Percentiles rank a stretch among this genome's conserved stretches.
These are phyloP conservation scores for Paspalum notatum DNA, from an alignment of 176 grass and related monocot species.

Conservation along the genomic window DNA sequence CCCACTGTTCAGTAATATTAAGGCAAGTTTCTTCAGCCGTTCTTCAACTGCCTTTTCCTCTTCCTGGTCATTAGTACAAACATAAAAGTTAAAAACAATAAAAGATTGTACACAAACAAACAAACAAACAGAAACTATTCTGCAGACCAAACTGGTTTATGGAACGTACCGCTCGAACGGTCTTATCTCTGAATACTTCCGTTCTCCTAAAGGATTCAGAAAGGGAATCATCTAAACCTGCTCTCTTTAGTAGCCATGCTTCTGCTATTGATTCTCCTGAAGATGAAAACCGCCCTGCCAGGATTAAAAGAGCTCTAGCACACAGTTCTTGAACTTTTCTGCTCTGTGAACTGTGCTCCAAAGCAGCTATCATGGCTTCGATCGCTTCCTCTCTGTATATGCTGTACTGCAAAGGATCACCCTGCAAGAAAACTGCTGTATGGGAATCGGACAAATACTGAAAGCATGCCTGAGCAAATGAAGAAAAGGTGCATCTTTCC, in stretches of 20 bases:
- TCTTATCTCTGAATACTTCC: conserved; percentile 71
- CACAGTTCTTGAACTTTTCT: conserved; percentile 84
- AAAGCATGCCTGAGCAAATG: conserved; percentile 1
- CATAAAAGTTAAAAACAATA: neutral
- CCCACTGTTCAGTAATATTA: conserved; percentile 67
- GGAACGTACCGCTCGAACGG: conserved; percentile 55
- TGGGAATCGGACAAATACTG: conserved; percentile 28
- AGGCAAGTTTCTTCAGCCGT: conserved; percentile 67
- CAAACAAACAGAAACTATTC: no score
- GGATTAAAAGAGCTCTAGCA: conserved; percentile 73
- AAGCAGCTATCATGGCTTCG: conserved; percentile 64
- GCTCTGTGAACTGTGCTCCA: conserved; percentile 68
- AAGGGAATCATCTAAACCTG: conserved; percentile 74
- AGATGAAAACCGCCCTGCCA: conserved; percentile 79
- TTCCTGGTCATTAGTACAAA: conserved; percentile 57
- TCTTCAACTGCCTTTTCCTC: conserved; percentile 85
- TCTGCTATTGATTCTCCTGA: conserved; percentile 77
- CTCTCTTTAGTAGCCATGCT: conserved; percentile 80
- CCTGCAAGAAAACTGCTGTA: conserved; percentile 65
- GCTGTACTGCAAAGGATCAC: conserved; percentile 90
- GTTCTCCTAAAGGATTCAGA: conserved; percentile 82
- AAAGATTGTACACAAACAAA: neutral
- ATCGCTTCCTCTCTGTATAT: conserved; percentile 85
- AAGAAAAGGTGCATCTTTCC: conserved; percentile 25
- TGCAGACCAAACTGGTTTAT: conserved; percentile 10